Conservation (phyloP, 345 rosid genomes). For the Raphanus sativus region DNA sequence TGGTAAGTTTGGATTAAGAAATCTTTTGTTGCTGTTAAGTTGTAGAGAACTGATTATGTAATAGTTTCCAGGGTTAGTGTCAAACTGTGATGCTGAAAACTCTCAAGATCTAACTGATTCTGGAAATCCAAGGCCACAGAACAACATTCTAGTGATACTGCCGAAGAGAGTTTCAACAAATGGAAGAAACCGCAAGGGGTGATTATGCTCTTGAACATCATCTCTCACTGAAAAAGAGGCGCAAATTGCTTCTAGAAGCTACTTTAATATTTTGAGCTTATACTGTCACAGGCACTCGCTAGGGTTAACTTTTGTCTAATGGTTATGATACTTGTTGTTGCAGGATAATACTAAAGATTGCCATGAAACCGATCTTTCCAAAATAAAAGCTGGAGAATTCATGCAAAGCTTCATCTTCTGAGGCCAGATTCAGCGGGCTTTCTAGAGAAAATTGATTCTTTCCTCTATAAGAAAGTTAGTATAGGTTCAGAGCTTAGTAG, state of each 20-base stretch:
- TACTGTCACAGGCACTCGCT: too few relatives aligned
- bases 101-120: conserved; percentile 17
- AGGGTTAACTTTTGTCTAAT: neutral
- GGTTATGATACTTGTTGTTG: conserved; percentile 19
- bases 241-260: conserved; percentile 53
- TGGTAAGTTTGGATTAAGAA: conserved; percentile 15
- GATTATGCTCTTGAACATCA: conserved; percentile 61
- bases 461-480: conserved; percentile 9
- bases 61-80: conserved; percentile 22
- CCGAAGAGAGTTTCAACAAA: too few relatives aligned
- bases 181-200: conserved; percentile 1
- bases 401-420: conserved; percentile 27
- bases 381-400: conserved; percentile 27
- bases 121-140: conserved; percentile 9
- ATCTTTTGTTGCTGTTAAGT: neutral
- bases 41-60: conserved; percentile 18
- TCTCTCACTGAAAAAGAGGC: conserved; percentile 55
- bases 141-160: conserved; percentile 8
- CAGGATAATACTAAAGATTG: conserved; percentile 19
- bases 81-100: conserved; percentile 18
- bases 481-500: conserved; percentile 26
- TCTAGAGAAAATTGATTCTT: conserved; percentile 34
- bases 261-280: too few relatives aligned
- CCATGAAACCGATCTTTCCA: conserved; percentile 5
- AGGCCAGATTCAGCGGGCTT: conserved; percentile 18